These are phyloP conservation scores for Candida mattraensis DNA, from an alignment of 805 yeast genomes.

Conservation along the genomic window DNA sequence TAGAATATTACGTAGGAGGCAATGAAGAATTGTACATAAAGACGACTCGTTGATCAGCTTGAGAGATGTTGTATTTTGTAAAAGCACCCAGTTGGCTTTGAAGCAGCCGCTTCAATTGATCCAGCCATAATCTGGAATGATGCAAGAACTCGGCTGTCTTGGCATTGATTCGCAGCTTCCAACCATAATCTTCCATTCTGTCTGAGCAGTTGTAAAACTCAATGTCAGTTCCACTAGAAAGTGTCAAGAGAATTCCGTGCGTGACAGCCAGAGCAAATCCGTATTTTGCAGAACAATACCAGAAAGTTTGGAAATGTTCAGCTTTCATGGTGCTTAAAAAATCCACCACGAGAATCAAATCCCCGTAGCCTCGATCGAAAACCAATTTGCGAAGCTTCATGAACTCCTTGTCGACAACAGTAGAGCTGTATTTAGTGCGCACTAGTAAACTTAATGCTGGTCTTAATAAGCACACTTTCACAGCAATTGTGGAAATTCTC, in stretches of 20 bases:
- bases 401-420: slow-evolving; percentile 11
- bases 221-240: slow-evolving; percentile 6
- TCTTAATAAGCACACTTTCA: slow-evolving; percentile 11
- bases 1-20: no score
- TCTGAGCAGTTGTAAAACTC: slow-evolving; percentile 13
- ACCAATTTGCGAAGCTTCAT: slow-evolving; percentile 9
- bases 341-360: slow-evolving; percentile 11
- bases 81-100: background rate
- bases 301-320: slow-evolving; percentile 21
- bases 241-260: slow-evolving; percentile 11
- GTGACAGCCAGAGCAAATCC: slow-evolving; percentile 13
- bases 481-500: slow-evolving; percentile 11
- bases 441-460: slow-evolving; percentile 16
- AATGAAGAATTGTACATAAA: no score
- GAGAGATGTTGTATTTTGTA: no score
- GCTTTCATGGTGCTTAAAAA: slow-evolving; percentile 19
- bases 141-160: slow-evolving; percentile 21
- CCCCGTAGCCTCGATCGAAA: slow-evolving; percentile 14
- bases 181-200: slow-evolving; percentile 16
- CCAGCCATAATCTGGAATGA: slow-evolving; percentile 18
- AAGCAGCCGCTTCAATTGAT: slow-evolving; percentile 12
- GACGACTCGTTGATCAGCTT: no score
- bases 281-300: slow-evolving; percentile 19
- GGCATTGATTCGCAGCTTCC: slow-evolving; percentile 18
- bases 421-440: slow-evolving; percentile 2